Conservation (phyloP, 345 rosid species). For the Rubroshorea leprosula region DNA sequence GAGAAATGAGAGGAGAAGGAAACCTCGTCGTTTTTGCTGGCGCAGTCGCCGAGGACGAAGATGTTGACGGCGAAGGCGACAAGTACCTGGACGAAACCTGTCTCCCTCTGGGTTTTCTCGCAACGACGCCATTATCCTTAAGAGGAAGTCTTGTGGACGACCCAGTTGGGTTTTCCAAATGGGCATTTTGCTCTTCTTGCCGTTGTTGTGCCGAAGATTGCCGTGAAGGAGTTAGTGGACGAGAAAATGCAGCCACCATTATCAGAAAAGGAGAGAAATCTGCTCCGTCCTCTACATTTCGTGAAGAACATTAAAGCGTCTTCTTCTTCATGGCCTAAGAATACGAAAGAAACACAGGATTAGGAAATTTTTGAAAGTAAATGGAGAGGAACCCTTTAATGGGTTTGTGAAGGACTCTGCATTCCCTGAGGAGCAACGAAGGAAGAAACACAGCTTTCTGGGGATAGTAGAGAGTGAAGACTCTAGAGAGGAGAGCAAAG, state of each 20-base stretch:
- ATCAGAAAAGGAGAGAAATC: conserved; percentile 19
- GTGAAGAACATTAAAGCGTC: conserved; percentile 8
- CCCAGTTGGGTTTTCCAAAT: conserved; percentile 10
- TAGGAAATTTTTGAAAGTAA: conserved; percentile 18
- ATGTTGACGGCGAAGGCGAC: conserved; percentile 76
- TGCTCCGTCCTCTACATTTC: conserved; percentile 34
- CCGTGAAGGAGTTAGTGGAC: conserved; percentile 38
- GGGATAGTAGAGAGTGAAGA: conserved; percentile 8
- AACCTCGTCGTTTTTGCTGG: conserved; percentile 22
- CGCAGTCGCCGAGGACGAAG: conserved; percentile 33
- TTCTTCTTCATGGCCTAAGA: conserved; percentile 9
- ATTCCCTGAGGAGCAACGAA: conserved; percentile 18
- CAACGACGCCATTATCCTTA: conserved; percentile 39
- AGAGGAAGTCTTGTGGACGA: conserved; percentile 28
- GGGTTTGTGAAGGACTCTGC: conserved; percentile 20
- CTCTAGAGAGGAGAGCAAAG: conserved; percentile 2
- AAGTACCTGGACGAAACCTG: conserved; percentile 80
- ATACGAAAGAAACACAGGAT: conserved; percentile 6
- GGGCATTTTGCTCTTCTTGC: conserved; percentile 11
- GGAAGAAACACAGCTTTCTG: conserved; percentile 1
- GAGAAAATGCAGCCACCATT: conserved; percentile 71
- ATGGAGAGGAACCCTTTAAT: conserved; percentile 9
- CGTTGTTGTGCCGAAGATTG: conserved; percentile 22
- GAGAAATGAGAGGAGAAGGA: conserved; percentile 35
- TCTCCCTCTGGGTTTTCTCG: conserved; percentile 64